A percentile compares a stretch with the other conserved stretches of the same genome.
These are phyloP conservation scores for Xylaria venustula DNA, from an alignment of 495 filamentous ascomycete genomes.

Conservation along the genomic window DNA sequence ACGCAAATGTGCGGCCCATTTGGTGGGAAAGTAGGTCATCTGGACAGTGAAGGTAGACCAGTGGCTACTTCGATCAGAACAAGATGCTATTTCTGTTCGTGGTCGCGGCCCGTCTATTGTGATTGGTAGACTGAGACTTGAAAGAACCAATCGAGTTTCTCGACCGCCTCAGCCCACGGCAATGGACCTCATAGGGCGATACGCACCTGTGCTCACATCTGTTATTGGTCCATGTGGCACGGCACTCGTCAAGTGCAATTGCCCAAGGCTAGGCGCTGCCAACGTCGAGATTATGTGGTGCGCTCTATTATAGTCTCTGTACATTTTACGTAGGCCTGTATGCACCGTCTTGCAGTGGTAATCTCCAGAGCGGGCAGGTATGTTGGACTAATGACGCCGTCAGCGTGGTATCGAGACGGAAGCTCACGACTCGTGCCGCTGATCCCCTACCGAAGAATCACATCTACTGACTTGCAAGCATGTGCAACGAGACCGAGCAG, in stretches of 20 bases:
- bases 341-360: neutral
- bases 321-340: neutral
- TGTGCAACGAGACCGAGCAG: neutral
- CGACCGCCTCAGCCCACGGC: conserved; percentile 1
- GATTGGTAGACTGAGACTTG: neutral
- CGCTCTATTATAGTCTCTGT: neutral
- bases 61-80: neutral
- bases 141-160: conserved; percentile 15
- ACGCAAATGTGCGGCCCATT: neutral
- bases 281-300: neutral
- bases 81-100: conserved; percentile 15
- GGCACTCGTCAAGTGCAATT: neutral
- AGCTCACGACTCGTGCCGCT: neutral
- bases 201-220: conserved; percentile 7
- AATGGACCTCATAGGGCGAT: conserved; percentile 10
- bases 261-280: neutral
- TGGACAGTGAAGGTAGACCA: neutral
- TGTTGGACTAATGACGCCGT: neutral
- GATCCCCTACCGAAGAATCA: neutral
- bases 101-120: neutral
- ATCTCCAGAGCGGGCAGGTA: neutral
- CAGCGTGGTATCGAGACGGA: neutral
- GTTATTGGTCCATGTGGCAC: conserved; percentile 15
- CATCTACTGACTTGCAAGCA: neutral
- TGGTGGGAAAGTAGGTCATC: conserved; percentile 3